Evolutionary conservation across 129 eudicot species (phyloP), one percentile per base, ranked within the genome.

Genomic region (Artemisia tridentata): DNA sequence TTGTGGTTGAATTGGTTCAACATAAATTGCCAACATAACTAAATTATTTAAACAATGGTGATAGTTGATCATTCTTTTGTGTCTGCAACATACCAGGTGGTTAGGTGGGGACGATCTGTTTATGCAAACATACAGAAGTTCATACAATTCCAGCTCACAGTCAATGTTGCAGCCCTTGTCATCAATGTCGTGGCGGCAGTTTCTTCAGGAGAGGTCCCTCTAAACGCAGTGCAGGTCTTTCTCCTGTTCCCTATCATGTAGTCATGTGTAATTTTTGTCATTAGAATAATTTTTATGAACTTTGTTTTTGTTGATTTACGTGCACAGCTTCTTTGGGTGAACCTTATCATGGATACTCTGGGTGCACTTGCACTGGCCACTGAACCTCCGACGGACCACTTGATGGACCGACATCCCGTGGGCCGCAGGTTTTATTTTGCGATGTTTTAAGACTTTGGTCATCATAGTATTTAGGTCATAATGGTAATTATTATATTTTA

Each of bases 341-440:
- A 92, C 71, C 90, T 92, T 63, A 92, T 92, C 20, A 92, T 92
- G 98, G 96, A 92, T 69, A 92, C 98, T 14, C 92, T 92, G 3
- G 98, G 98, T 77, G 98, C 98, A 10, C 96, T 92, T 75, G 98
- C 98, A 38, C 79, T 92, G 48, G 96, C 98, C 72, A 92, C 98
- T 11, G 98, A 92, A 78, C 95, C 96, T 55, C 98, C 98, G 6
- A 92, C 98, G 0, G 96, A 92, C 80, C 95, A 92, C 69, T 88
- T 92, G 41, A 92, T 92, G 98, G 72, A 71, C 11, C 84, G 98
- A 65, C 72, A 77, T 63, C 98, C 98, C 1, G 98, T 92, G 65
- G 98, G 98, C 49, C 88, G 96, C 85, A 92, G 98, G 98, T 92
- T 57, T 57, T 77, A 23, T 61, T 71, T 65, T 31, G 55, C 20